Evolutionary conservation across 345 rosid genomes (phyloP), one percentile per base, ranked within the genome.

Genomic region (Anacardium occidentale): DNA sequence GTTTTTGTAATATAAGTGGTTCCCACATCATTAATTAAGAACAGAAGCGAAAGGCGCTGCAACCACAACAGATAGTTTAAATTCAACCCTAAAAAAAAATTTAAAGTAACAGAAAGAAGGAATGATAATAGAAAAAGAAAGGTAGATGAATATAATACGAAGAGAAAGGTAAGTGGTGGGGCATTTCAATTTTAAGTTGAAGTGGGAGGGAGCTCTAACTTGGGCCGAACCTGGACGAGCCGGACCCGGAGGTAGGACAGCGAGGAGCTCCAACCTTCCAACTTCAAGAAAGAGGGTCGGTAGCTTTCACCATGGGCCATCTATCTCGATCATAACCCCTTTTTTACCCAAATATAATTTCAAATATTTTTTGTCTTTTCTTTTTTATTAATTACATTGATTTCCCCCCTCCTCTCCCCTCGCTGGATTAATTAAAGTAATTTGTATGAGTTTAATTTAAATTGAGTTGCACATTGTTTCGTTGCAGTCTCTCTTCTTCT

Each of bases 101-200:
- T 3, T 6, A 25, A 17, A n/a, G 34, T 15, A 8, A 5, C 48
- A 45, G 5, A 62, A 37, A 51, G 48, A 18, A 24, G 8, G 13
- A 21, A 15, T 63, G 17, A 6, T 21, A 5, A 22, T 14, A 9
- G 2, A 32, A 47, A 20, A n/a, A 7, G 12, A 2, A 8, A 15
- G 25, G 59, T 11, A 44, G 24, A 0, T 21, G 40, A 12, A 37
- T 9, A 34, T 9, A 11, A 0, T 13, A 65, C 0, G 40, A 45
- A 66, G 56, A 47, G 66, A 48, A 53, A 40, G 66, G 51, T 67
- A 0, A 61, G 44, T 58, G 70, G 76, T 72, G 77, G 74, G 77
- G 60, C 62, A 47, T 66, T 73, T 77, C 77, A 53, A 77, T 62
- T 77, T 77, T 62, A 47, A 73, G 70, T 67, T 62, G 52, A 5